Evolutionary conservation across 2,329 filamentous ascomycete genomes (phyloP).

Genomic region (Diaporthe aspalathi): DNA sequence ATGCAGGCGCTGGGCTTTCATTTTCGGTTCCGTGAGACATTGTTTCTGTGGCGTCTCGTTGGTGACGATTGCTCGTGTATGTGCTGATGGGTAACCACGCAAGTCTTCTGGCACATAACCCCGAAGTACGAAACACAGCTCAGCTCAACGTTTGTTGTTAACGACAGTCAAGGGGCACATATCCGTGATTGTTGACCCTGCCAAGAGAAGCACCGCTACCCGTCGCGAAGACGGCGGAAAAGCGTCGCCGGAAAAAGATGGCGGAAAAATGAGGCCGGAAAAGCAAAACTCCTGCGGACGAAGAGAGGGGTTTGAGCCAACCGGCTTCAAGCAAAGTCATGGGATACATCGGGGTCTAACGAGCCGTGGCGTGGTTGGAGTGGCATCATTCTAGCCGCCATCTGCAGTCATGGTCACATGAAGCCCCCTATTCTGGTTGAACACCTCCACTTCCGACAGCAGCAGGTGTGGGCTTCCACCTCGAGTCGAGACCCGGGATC

Average conservation of each 20-base stretch:
- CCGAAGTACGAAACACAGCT: not conserved
- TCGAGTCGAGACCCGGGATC: slow-evolving; percentile 2
- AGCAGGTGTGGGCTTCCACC: slow-evolving; percentile 3
- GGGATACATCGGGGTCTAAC: not conserved
- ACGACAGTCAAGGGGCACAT: not conserved
- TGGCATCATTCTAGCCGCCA: slow-evolving; percentile 3
- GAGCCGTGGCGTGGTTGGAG: slow-evolving; percentile 18
- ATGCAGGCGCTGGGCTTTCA: not conserved
- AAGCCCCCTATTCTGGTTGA: not conserved
- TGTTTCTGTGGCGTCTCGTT: not conserved
- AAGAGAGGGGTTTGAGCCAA: slow-evolving; percentile 27
- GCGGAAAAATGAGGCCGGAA: slow-evolving; percentile 17
- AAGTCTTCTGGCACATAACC: not conserved
- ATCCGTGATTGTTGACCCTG: not conserved
- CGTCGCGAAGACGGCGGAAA: not conserved
- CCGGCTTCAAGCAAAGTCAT: slow-evolving; percentile 1
- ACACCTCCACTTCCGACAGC: not conserved
- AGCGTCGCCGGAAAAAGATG: slow-evolving; percentile 5
- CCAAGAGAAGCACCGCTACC: not conserved
- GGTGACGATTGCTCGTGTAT: not conserved
- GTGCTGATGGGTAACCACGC: not conserved
- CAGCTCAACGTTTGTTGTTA: not conserved
- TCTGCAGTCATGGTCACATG: slow-evolving; percentile 17
- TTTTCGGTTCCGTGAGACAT: not conserved
- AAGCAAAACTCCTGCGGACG: slow-evolving; percentile 11